These are phyloP conservation scores for Epithemia pelagica DNA, from an alignment of 108 stramenopile genomes.

Conservation along the genomic window DNA sequence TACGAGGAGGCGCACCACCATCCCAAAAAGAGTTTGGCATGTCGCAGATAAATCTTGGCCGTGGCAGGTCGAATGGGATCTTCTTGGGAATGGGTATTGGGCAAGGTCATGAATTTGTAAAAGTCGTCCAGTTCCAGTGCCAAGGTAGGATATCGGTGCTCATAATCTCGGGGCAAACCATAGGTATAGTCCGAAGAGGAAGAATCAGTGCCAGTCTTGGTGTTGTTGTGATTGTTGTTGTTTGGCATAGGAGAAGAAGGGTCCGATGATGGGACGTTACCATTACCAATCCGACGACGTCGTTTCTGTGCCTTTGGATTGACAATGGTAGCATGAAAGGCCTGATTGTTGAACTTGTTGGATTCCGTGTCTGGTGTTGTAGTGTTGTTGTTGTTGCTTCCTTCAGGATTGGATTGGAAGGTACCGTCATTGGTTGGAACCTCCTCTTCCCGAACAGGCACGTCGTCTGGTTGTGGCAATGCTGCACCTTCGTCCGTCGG, in stretches of 20 bases:
- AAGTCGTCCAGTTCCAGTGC: conserved; percentile 51
- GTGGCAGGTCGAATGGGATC: conserved; percentile 63
- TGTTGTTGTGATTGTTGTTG: not conserved
- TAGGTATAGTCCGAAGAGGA: too few species aligned
- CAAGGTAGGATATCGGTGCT: conserved; percentile 29
- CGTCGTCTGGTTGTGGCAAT: not conserved
- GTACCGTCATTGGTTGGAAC: not conserved
- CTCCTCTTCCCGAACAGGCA: not conserved
- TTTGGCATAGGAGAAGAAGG: too few species aligned
- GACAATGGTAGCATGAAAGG: too few species aligned
- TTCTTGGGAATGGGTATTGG: conserved; percentile 50
- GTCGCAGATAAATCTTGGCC: conserved; percentile 69
- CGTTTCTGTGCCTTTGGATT: conserved; percentile 53
- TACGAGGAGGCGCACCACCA: too few species aligned
- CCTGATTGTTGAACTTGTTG: too few species aligned
- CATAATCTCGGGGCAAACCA: conserved; percentile 44
- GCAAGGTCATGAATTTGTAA: conserved; percentile 69
- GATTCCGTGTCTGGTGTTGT: conserved; percentile 14
- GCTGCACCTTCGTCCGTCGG: not conserved
- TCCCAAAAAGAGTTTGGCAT: conserved; percentile 71
- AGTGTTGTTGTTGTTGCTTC: not conserved
- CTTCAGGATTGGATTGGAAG: not conserved
- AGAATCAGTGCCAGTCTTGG: conserved; percentile 12
- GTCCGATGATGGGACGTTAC: too few species aligned
- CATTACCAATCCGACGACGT: conserved; percentile 14